Evolutionary conservation across 805 yeast genomes (phyloP), one percentile per base, ranked within the genome.

Genomic region (Cyberlindnera americana): DNA sequence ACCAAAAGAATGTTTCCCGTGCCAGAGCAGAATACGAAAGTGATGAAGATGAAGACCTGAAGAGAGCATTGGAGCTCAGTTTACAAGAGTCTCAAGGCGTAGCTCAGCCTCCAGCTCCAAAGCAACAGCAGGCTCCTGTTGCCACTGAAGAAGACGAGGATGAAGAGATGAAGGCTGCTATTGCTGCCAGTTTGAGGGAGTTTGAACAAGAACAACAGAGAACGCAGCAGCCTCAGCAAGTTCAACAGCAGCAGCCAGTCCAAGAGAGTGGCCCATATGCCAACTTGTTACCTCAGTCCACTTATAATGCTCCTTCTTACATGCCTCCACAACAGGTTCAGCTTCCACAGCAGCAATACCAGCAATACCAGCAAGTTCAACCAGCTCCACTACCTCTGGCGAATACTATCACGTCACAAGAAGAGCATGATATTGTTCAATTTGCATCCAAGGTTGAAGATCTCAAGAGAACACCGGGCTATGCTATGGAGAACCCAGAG

Each of bases 151-250:
- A 77, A 3, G 88, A 83, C 15, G 85, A 82, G 14, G 95, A 89
- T 54, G 91, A 83, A 27, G 96, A 88, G 26, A 75, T 91, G 79
- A 85, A 80, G 58, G 95, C 93, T 1, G 99, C 98, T 0, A 91
- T 93, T 42, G 95, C 84, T 13, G 96, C 96, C 1, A 87, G 96
- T 60, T 69, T 93, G 46, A 72, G 72, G 38, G 97, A 90, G 43
- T 70, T 83, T 57, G 76, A 83, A 48, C 57, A 43, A 21, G 47
- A 48, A 15, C 41, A 47, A 22, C 47, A 55, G 23, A 64, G 52
- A 40, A 44, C 51, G 41, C 54, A 41, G 31, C 35, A 32, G 46
- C 47, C 28, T 23, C 53, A n/a, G n/a, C n/a, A 38, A 29, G 29
- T 28, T 44, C 48, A 26, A 18, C 40, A 16, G 35, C 40, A 24